Base-by-base conservation (phyloP, 208 protist species). In the Crithidia fasciculata region DNA sequence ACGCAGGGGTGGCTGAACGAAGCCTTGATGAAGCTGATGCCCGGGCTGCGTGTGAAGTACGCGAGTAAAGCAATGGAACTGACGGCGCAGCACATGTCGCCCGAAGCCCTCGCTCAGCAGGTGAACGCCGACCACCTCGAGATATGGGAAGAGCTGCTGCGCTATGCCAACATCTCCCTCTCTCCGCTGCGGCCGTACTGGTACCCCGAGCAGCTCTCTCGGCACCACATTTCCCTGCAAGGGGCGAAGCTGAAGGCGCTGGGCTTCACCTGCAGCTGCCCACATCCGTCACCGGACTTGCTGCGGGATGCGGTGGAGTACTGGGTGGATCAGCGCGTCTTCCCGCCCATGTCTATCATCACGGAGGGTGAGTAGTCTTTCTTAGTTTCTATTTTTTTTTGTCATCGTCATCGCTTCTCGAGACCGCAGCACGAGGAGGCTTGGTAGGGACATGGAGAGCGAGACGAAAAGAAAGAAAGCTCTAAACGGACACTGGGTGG, bases 111-210 rank as follows among this genome's bases (percentile, higher is more conserved):
- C 89, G 97, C 36, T 91, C 94, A 74, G 37, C 19, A 65, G 53
- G 69, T 43, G 18, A 74, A 67, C 50, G 28, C 10, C 5, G 69
- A 67, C 72, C 96, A 98, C 80, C 72, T 97, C 39, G 80, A 91
- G 62, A 90, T 92, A 43, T 99, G 96, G 95, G 82, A 80, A 41
- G 85, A 89, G 43, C 72, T 99, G 40, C 90, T 87, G 47, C 92
- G 92, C 54, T 18, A 69, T n/a, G 43, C 76, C 10, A 82, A 73
- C 57, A 95, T 98, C 54, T 9, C 37, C 5, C 82, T 88, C 54
- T 95, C 93, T 8, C 95, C 93, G 43, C 82, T 98, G 19, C 93
- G 85, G 36, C 93, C 96, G 19, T 98, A 93, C 59, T 74, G 98
- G 44, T 92, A 97, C 67, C 65, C 92, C 54, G 96, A 98, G 74